Evolutionary conservation across 2,329 filamentous ascomycete species (phyloP), one percentile per base, ranked within the genome.

Genomic region (Colletotrichum lindemuthianum): DNA sequence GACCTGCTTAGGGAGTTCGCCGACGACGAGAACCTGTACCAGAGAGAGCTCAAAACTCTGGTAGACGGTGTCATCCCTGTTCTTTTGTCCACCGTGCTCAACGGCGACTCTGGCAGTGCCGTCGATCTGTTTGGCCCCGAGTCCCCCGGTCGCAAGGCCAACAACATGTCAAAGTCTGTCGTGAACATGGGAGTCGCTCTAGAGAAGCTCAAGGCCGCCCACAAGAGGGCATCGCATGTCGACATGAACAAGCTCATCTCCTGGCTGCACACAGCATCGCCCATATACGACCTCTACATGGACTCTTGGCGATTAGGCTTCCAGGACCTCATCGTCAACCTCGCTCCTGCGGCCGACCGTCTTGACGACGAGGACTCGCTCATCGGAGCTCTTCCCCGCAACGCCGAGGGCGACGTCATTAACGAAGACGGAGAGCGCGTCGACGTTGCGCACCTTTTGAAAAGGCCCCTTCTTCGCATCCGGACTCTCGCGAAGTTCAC

Each of bases 51-150:
- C 37, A 93, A 93, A 73, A 97, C 96, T 0, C 79, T 99, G 37
- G 94, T 98, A 8, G 94, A 97, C 71, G 96, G 96, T 60, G 95
- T 99, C 24, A 92, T 99, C 60, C 96, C 96, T 0, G 95, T 98
- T 2, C 84, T 99, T 2, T 81, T 99, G 55, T 92, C 90, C 9
- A 92, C 93, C 69, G 92, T 97, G 8, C 85, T 97, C 11, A 91
- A 91, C 65, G 88, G 88, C 1, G 86, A 89, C 67, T 86, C 86
- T 7, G 85, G 85, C 12, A 82, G 88, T 51, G 85, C 87, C 3
- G 85, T 87, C 16, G 88, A 89, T 5, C 80, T 95, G 2, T 93
- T 95, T 72, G 86, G 86, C 15, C 83, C 85, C 9, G 83, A 84
- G 15, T 72, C 78, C 12, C 79, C 82, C 32, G 78, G 80, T 12